phyloP scores from a whole-genome alignment of 768 basidiomycete genomes.

The Leucocoprinus sp. region DNA sequence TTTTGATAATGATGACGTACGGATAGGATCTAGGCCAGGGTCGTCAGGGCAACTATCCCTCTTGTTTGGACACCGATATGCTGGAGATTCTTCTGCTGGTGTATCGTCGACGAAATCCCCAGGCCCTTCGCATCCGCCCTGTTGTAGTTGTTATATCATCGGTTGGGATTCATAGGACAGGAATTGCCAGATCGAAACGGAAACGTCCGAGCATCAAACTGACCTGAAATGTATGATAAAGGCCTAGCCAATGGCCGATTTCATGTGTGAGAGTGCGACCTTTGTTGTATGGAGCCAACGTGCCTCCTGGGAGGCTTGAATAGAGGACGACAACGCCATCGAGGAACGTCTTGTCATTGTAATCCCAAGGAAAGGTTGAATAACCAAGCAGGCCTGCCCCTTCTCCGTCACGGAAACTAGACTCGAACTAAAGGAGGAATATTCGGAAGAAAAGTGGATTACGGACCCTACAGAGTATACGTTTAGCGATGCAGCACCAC shows the following conservation, averaged over 20 bases:
- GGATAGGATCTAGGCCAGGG: constrained; percentile 27
- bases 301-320: constrained; percentile 25
- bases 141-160: constrained; percentile 30
- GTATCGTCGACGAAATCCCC: constrained; percentile 30
- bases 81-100: constrained; percentile 25
- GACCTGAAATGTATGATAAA: constrained; percentile 49
- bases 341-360: constrained; percentile 17
- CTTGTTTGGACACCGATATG: constrained; percentile 23
- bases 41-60: constrained; percentile 23
- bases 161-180: too few species aligned
- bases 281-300: constrained; percentile 30
- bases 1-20: constrained; percentile 13
- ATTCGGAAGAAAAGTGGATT: neutral
- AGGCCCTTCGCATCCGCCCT: constrained; percentile 28
- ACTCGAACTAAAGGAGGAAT: neutral
- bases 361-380: constrained; percentile 28
- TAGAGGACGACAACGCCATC: constrained; percentile 32
- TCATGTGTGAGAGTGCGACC: constrained; percentile 46
- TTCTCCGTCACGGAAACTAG: constrained; percentile 15
- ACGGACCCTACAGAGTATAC: constrained; percentile 18
- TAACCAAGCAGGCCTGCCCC: constrained; percentile 25
- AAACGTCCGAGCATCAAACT: constrained; percentile 16
- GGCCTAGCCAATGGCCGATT: constrained; percentile 46
- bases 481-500: constrained; percentile 14
- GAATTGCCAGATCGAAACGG: too few species aligned